Percentiles rank a stretch among this genome's conserved stretches.
Evolutionary conservation across 495 filamentous ascomycete genomes (phyloP).

Genomic region (Immersiella caudata): DNA sequence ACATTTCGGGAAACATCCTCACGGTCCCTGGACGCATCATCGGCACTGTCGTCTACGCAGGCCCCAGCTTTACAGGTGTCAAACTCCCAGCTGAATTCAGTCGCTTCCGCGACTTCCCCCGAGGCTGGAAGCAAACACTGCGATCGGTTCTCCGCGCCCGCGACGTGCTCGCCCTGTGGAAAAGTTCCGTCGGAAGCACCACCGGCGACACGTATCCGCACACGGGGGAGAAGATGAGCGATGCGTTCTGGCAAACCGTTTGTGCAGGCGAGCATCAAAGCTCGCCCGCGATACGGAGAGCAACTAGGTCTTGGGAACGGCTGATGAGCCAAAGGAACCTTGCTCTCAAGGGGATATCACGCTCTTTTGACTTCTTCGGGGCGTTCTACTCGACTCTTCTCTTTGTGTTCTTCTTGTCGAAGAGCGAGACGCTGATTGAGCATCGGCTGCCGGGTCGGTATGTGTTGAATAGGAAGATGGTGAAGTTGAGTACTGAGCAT

Average conservation of each 20-base stretch:
- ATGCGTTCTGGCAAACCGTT: conserved; percentile 5
- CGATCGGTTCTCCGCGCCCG: conserved; percentile 1
- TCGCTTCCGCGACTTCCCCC: conserved; percentile 10
- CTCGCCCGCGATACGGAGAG: background rate
- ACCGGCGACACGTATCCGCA: background rate
- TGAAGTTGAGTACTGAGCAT: background rate
- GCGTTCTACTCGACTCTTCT: conserved; percentile 2
- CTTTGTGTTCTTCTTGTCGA: background rate
- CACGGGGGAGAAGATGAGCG: conserved; percentile 3
- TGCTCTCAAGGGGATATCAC: background rate
- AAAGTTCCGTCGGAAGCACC: background rate
- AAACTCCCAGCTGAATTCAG: background rate
- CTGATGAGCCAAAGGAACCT: conserved; percentile 1
- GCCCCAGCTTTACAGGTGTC: conserved; percentile 7
- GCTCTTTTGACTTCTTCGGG: conserved; percentile 5
- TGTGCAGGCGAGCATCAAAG: background rate
- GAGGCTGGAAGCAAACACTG: conserved; percentile 4
- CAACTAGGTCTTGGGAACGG: conserved; percentile 8
- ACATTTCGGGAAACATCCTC: conserved; percentile 5
- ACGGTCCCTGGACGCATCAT: background rate
- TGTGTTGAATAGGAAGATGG: conserved; percentile 13
- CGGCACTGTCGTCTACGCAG: conserved; percentile 1
- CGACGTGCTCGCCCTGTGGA: background rate
- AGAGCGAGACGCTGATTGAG: conserved; percentile 4
- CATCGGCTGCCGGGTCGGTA: conserved; percentile 9